These are phyloP conservation scores for Lobosporangium transversale DNA, from an alignment of 192 early-diverging fungal genomes.

Conservation along the genomic window DNA sequence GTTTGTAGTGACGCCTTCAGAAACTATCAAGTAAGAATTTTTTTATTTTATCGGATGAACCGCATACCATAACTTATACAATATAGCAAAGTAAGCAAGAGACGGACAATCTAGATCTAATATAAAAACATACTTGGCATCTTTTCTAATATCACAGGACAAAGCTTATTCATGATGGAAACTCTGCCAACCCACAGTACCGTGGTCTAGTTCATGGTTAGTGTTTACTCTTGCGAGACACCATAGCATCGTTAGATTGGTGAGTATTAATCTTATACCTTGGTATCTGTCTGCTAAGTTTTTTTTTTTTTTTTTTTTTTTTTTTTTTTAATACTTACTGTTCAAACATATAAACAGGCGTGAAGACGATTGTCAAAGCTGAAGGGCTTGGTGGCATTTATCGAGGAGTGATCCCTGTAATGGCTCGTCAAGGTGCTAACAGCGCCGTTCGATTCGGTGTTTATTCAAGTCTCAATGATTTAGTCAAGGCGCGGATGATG, in stretches of 20 bases:
- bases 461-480: slow-evolving; percentile 79
- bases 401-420: slow-evolving; percentile 89
- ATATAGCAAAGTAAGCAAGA: too few relatives aligned
- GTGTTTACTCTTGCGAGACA: too few relatives aligned
- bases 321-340: neutral
- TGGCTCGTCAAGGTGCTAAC: slow-evolving; percentile 96
- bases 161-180: slow-evolving; percentile 94
- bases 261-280: too few relatives aligned
- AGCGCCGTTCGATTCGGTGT: slow-evolving; percentile 91
- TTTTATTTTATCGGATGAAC: neutral
- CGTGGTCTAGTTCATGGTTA: slow-evolving; percentile 82
- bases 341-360: slow-evolving; percentile 15
- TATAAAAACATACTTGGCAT: neutral
- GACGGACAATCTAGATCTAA: too few relatives aligned
- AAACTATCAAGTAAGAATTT: slow-evolving; percentile 86
- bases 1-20: slow-evolving; percentile 90
- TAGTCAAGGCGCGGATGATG: slow-evolving; percentile 43
- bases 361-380: slow-evolving; percentile 66
- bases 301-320: neutral
- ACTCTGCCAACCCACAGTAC: slow-evolving; percentile 76
- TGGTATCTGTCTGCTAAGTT: too few relatives aligned
- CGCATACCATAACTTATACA: neutral
- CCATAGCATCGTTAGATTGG: too few relatives aligned
- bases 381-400: slow-evolving; percentile 89
- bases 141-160: slow-evolving; percentile 64